Evolutionary conservation across 2,329 filamentous ascomycete genomes (phyloP), one percentile per base, ranked within the genome.

Genomic region (Hirsutella thompsonii): DNA sequence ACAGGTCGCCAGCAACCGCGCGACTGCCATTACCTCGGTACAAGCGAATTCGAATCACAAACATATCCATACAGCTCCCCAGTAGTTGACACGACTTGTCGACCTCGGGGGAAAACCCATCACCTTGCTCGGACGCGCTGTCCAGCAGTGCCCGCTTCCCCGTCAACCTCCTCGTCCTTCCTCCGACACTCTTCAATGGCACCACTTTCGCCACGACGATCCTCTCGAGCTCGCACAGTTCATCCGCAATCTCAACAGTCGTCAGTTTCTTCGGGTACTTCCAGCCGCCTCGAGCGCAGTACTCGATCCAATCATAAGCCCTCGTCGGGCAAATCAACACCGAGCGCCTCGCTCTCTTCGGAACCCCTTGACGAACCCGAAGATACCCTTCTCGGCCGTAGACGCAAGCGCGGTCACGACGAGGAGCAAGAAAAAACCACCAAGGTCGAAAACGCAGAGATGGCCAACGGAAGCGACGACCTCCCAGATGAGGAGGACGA

Each of bases 401-500:
- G 84, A 56, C 84, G 83, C 60, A 86, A 85, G 57, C 86, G 88
- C 59, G 79, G 76, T 48, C 79, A 74, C 56, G 72, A 74, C 50
- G 72, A 85, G 57, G 80, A 74, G 5, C 61, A 59, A 46, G 70
- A 74, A 40, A 70, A 67, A 44, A 49, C 55, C 14, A 49, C 56
- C 30, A 61, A 64, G 30, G 55, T 55, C 20, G 70, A 72, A 44
- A 55, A 58, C 28, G 56, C 63, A 47, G 67, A 69, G 37, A 76
- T 76, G 69, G 59, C 57, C 35, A 77, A 81, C 59, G 82, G 81
- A 48, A 74, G 71, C 44, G 78, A 79, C 46, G 80, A 87, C 42
- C 73, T 82, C 38, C 83, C 86, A 44, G 61, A 64, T 40, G 83
- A 83, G 55, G 87, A 95, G 59, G 89, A 95, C 56, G 92, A 96